Evolutionary conservation across 2,329 filamentous ascomycete species (phyloP).

Genomic region (Ophiocordyceps camponoti-rufipedis): DNA sequence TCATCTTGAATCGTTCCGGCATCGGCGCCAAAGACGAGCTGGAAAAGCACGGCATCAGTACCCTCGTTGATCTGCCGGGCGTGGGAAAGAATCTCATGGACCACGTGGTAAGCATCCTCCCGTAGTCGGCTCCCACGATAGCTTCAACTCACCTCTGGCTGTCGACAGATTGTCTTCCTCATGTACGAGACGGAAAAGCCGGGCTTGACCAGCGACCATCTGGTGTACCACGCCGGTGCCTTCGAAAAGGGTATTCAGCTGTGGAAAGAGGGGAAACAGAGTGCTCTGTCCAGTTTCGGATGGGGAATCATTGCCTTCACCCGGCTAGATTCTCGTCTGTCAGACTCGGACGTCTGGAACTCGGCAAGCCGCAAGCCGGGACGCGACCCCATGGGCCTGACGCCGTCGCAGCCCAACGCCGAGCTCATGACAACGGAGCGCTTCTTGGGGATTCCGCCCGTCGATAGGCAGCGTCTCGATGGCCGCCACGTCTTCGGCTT

Average conservation of each 20-base stretch:
- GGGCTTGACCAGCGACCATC: conserved; percentile 34
- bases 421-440: conserved; percentile 46
- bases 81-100: conserved; percentile 33
- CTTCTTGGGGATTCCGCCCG: conserved; percentile 42
- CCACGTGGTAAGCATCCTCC: conserved; percentile 10
- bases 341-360: conserved; percentile 34
- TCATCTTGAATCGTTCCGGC: conserved; percentile 32
- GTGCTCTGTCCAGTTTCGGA: conserved; percentile 40
- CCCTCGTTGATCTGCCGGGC: conserved; percentile 23
- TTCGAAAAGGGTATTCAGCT: conserved; percentile 29
- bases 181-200: conserved; percentile 38
- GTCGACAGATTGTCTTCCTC: conserved; percentile 30
- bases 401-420: conserved; percentile 35
- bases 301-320: conserved; percentile 45
- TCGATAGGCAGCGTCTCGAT: conserved; percentile 30
- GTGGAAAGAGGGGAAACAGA: conserved; percentile 39
- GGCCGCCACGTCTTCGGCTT: conserved; percentile 38
- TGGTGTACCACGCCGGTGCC: conserved; percentile 33
- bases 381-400: conserved; percentile 45
- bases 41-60: conserved; percentile 20
- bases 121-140: not conserved
- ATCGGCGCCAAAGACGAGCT: conserved; percentile 26
- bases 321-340: conserved; percentile 40
- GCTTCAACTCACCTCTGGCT: not conserved
- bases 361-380: conserved; percentile 25